Conservation (phyloP, 805 yeast species). For the Yamadazyma takamatsuzukensis region DNA sequence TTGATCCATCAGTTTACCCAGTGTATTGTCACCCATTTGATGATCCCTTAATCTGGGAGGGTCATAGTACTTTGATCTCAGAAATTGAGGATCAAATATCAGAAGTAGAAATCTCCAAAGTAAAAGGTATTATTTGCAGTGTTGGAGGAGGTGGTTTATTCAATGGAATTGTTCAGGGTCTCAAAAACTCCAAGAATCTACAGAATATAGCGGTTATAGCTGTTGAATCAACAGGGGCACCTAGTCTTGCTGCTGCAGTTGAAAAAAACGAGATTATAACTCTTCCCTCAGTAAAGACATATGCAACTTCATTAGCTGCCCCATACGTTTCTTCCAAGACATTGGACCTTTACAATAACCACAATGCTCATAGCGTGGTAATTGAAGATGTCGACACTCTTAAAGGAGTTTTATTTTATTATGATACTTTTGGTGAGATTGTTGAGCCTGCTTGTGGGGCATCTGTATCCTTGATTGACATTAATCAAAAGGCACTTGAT, state of each 20-base stretch:
- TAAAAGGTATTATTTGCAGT: slow-evolving; percentile 27
- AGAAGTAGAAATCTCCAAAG: slow-evolving; percentile 11
- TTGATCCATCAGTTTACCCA: slow-evolving; percentile 14
- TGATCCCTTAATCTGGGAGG: slow-evolving; percentile 27
- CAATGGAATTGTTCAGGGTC: slow-evolving; percentile 25
- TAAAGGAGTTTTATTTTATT: slow-evolving; percentile 18
- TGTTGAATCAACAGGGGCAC: slow-evolving; percentile 25
- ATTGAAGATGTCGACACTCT: slow-evolving; percentile 26
- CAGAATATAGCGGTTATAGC: slow-evolving; percentile 21
- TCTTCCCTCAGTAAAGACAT: slow-evolving; percentile 18
- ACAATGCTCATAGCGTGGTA: slow-evolving; percentile 13
- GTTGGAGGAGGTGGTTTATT: slow-evolving; percentile 36
- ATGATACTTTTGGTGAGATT: slow-evolving; percentile 18
- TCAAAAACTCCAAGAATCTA: slow-evolving; percentile 13
- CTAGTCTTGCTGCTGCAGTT: slow-evolving; percentile 20
- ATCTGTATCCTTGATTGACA: slow-evolving; percentile 15
- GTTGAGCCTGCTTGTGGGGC: slow-evolving; percentile 37
- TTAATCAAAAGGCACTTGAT: slow-evolving; percentile 9
- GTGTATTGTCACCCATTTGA: slow-evolving; percentile 34
- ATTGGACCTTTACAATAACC: slow-evolving; percentile 14
- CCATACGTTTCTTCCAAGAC: slow-evolving; percentile 23
- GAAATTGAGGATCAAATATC: slow-evolving; percentile 22
- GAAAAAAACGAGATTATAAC: slow-evolving; percentile 16
- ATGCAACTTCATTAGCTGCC: slow-evolving; percentile 26
- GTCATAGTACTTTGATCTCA: slow-evolving; percentile 23